These are phyloP conservation scores for Neltuma alba DNA, from an alignment of 306 rosid genomes.

Conservation along the genomic window DNA sequence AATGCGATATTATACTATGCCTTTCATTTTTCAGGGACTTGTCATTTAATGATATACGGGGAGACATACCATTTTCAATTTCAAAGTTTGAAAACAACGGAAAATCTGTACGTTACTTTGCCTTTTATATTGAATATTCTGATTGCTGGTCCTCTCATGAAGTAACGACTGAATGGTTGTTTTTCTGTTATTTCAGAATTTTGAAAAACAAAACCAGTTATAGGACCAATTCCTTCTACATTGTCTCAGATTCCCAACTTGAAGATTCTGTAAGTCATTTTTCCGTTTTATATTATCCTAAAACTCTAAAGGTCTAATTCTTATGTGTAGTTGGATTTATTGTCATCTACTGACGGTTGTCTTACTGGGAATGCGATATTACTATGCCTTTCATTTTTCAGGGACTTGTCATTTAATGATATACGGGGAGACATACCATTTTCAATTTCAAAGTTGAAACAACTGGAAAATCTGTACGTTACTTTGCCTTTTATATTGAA, in stretches of 20 bases:
- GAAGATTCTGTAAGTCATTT: conserved; percentile 76
- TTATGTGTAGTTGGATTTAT: too few species aligned
- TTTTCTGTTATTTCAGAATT: too few species aligned
- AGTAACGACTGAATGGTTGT: too few species aligned
- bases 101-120: conserved; percentile 62
- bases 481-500: not conserved
- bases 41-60: conserved; percentile 77
- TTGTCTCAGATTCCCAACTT: conserved; percentile 96
- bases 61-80: conserved; percentile 92
- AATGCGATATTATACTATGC: not conserved
- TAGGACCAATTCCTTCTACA: conserved; percentile 94
- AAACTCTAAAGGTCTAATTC: not conserved
- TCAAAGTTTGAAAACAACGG: conserved; percentile 89
- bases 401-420: conserved; percentile 86
- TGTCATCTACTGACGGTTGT: not conserved
- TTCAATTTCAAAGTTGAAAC: conserved; percentile 90
- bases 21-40: conserved; percentile 68
- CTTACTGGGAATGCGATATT: conserved; percentile 5
- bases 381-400: too few species aligned
- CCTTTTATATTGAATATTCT: not conserved
- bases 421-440: conserved; percentile 91
- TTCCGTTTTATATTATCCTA: not conserved
- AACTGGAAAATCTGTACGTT: conserved; percentile 82
- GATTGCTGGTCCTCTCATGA: not conserved
- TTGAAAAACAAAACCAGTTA: conserved; percentile 41